Conservation (phyloP, 1,139 yeast species). For the Yamadazyma trypodendri region DNA sequence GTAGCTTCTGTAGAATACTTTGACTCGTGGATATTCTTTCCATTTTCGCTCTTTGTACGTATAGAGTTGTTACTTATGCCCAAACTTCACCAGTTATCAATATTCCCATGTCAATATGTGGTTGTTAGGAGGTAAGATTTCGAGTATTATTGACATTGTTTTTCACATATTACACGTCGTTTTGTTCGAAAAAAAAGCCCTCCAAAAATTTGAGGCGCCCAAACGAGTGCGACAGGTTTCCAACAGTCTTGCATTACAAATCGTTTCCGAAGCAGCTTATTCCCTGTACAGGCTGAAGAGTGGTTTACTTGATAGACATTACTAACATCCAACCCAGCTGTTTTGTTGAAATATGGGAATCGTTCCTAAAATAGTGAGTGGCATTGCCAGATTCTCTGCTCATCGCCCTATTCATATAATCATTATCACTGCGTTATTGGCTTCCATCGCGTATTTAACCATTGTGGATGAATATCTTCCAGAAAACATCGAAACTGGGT, state of each 20-base stretch:
- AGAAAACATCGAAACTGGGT: constrained; percentile 22
- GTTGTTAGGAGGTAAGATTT: background rate
- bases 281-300: background rate
- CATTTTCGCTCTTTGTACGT: background rate
- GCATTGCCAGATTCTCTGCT: constrained; percentile 67
- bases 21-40: background rate
- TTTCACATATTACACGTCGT: background rate
- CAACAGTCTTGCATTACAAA: background rate
- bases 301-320: background rate
- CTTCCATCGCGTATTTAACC: constrained; percentile 79
- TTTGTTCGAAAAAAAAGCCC: background rate
- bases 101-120: too few species aligned
- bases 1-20: background rate
- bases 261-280: background rate
- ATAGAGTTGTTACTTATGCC: background rate
- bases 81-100: background rate
- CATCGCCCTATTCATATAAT: constrained; percentile 88
- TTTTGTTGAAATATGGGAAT: constrained; percentile 17
- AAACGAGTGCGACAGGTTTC: constrained; percentile 1
- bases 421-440: constrained; percentile 68
- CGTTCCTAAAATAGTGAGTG: constrained; percentile 34
- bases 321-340: background rate
- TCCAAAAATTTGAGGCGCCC: background rate
- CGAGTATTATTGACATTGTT: background rate
- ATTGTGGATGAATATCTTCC: constrained; percentile 79